Evolutionary conservation across 2,329 filamentous ascomycete species (phyloP).

Genomic region (Setomelanomma holmii): DNA sequence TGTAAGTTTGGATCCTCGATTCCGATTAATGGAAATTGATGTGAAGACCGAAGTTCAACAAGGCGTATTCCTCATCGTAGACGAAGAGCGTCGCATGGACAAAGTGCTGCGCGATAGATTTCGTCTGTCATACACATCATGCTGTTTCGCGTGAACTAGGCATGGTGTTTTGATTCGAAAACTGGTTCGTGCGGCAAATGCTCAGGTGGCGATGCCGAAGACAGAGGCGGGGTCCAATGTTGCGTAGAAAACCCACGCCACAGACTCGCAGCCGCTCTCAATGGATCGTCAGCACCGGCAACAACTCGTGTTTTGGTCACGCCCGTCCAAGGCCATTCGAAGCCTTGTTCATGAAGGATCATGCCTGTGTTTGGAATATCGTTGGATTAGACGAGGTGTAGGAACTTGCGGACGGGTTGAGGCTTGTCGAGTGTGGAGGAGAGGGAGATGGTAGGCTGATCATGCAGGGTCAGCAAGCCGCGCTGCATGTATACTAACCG

Average conservation of each 20-base stretch:
- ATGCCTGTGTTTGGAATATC: conserved; percentile 1
- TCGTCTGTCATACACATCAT: too few species aligned
- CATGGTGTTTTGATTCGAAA: neutral
- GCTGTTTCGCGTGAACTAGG: too few species aligned
- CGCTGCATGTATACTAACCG: conserved; percentile 15
- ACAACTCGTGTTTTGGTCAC: conserved; percentile 2
- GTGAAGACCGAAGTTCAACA: neutral
- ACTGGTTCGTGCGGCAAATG: neutral
- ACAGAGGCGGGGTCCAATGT: conserved; percentile 6
- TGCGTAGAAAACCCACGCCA: neutral
- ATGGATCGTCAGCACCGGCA: neutral
- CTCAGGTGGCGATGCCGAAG: neutral
- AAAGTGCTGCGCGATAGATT: too few species aligned
- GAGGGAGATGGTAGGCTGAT: conserved; percentile 1
- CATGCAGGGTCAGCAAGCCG: conserved; percentile 4
- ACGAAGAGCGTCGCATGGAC: too few species aligned
- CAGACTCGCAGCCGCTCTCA: neutral
- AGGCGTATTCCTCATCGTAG: neutral
- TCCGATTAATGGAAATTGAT: conserved; percentile 1
- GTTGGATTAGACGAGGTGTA: neutral
- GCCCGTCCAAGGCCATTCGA: neutral
- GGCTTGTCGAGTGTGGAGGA: neutral
- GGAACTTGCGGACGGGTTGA: neutral
- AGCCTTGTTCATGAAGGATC: neutral
- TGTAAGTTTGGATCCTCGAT: neutral